Evolutionary conservation across 441 rosid genomes (phyloP).

Genomic region (Aleurites moluccanus): DNA sequence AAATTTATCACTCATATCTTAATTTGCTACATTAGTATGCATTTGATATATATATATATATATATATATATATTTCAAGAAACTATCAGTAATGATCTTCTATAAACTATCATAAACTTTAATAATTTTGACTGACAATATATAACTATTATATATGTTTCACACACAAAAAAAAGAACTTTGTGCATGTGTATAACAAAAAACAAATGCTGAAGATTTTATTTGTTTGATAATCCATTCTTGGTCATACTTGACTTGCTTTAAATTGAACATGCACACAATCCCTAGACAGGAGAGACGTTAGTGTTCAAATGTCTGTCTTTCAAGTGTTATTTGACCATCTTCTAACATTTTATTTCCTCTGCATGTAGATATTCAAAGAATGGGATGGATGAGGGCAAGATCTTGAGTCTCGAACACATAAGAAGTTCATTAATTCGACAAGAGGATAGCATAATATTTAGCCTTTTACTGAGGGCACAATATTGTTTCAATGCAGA

Average conservation of each 20-base stretch:
- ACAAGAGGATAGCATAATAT: slow-evolving; percentile 78
- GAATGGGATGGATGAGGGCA: slow-evolving; percentile 56
- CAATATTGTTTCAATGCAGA: slow-evolving; percentile 63
- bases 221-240: neutral
- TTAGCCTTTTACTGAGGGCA: slow-evolving; percentile 63
- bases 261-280: neutral
- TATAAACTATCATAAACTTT: neutral
- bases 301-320: neutral
- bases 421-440: slow-evolving; percentile 54
- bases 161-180: neutral
- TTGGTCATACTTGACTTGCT: neutral
- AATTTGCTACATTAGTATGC: neutral
- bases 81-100: neutral
- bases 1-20: neutral
- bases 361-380: slow-evolving; percentile 21
- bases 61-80: too few relatives aligned
- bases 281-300: neutral
- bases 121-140: neutral
- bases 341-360: neutral
- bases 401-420: slow-evolving; percentile 55
- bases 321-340: neutral
- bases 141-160: too few relatives aligned
- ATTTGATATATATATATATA: too few relatives aligned
- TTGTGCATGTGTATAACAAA: neutral
- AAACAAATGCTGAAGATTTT: neutral